Evolutionary conservation across 306 rosid species (phyloP), one percentile per base, ranked within the genome.

Genomic region (Herpetospermum pedunculosum): DNA sequence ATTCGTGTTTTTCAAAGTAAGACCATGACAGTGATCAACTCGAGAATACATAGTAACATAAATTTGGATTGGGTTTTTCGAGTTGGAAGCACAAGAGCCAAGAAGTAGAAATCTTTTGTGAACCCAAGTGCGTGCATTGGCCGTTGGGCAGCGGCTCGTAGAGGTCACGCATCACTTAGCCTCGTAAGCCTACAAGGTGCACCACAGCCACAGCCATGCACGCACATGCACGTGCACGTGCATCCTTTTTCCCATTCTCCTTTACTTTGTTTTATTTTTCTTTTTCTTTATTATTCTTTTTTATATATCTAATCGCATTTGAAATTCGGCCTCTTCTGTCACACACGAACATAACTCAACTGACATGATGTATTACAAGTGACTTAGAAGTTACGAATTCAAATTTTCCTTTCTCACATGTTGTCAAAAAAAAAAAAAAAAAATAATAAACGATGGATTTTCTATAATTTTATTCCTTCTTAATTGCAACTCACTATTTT

Each of bases 101-200:
- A 63, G 70, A 25, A 21, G 72, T 23, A 23, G 72, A 23, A 19
- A 6, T 29, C 37, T 28, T 14, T 48, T 47, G 53, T 15, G 70
- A 12, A 68, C 21, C 13, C 10, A 69, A 44, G 74, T 15, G 34
- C 74, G 40, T 69, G 50, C 74, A 28, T 69, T 44, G 74, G 57
- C 55, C 74, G 74, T 7, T 40, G 73, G 50, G 73, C 48, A 69
- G 74, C 74, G 74, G 74, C 74, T 69, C 74, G 74, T 69, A 69
- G 16, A 26, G 35, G 72, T 5, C 55, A 69, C 72, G 70, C 70
- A 63, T 8, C 46, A n/a, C 18, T 3, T 14, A 6, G 3, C 72
- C 72, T 65, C 72, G 72, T 65, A 65, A 12, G 50, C 50, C 50
- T 40, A 65, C 46, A 65, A 37, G 0, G 65, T 13, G 11, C 57